A percentile compares a stretch with the other conserved stretches of the same genome.
These are phyloP conservation scores for Pyrenula massariospora DNA, from an alignment of 495 filamentous ascomycete genomes.

Conservation along the genomic window DNA sequence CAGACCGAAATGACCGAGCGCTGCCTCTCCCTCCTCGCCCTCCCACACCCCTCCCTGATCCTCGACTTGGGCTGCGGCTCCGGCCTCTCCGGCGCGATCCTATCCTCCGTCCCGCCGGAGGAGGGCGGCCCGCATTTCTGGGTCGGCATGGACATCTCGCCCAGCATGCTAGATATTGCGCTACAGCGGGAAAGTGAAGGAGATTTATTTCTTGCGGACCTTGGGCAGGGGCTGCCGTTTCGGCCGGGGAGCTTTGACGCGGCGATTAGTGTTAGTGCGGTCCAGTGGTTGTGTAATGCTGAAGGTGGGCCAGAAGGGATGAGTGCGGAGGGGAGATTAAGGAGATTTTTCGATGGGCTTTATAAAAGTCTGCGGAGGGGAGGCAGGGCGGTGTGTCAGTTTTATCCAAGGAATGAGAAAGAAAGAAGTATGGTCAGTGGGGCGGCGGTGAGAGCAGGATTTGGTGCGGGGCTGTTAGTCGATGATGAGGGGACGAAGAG, in stretches of 20 bases:
- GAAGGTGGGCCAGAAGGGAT: conserved; percentile 81
- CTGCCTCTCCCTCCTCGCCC: conserved; percentile 78
- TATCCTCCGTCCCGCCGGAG: conserved; percentile 50
- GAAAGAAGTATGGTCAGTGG: conserved; percentile 84
- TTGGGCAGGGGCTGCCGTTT: conserved; percentile 92
- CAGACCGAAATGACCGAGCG: conserved; percentile 90
- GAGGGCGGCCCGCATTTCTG: conserved; percentile 82
- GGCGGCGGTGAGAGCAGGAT: conserved; percentile 85
- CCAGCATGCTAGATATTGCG: conserved; percentile 85
- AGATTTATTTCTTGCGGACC: conserved; percentile 83
- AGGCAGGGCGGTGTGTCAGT: conserved; percentile 88
- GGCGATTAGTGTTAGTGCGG: conserved; percentile 83
- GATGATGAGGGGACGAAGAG: conserved; percentile 96
- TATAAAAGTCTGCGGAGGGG: conserved; percentile 76
- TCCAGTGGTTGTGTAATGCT: conserved; percentile 97
- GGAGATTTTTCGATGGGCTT: conserved; percentile 83
- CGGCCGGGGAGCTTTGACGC: conserved; percentile 88
- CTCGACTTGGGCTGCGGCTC: conserved; percentile 94
- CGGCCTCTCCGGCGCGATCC: conserved; percentile 86
- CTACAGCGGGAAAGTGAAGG: conserved; percentile 86
- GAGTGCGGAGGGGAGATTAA: conserved; percentile 58
- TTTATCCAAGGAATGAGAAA: conserved; percentile 90
- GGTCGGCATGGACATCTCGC: conserved; percentile 92
- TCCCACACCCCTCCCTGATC: conserved; percentile 70
- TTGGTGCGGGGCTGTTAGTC: conserved; percentile 88